Evolutionary conservation across 768 basidiomycete species (phyloP).

Genomic region (Boletellus ananiceps): DNA sequence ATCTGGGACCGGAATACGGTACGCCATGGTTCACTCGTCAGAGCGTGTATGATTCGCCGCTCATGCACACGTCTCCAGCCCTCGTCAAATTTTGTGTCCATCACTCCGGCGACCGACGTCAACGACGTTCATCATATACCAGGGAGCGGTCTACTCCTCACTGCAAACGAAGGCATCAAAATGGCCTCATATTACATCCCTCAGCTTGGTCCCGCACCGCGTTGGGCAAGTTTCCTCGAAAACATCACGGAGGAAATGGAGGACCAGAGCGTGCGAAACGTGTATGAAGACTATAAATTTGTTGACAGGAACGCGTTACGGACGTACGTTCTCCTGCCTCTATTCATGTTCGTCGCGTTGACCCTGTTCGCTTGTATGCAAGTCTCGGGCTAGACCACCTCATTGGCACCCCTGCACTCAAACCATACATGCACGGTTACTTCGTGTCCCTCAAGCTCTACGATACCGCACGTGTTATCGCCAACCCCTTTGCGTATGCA

Average conservation of each 20-base stretch:
- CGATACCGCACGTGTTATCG: constrained; percentile 90
- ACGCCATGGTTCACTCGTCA: constrained; percentile 27
- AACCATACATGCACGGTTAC: constrained; percentile 99
- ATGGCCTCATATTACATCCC: constrained; percentile 95
- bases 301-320: constrained; percentile 82
- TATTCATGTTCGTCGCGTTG: neutral
- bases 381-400: constrained; percentile 92
- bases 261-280: constrained; percentile 68
- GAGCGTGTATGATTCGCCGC: neutral
- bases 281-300: constrained; percentile 98
- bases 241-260: constrained; percentile 99
- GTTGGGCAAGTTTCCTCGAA: constrained; percentile 97
- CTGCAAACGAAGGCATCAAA: constrained; percentile 94
- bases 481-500: constrained; percentile 93
- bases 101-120: constrained; percentile 85
- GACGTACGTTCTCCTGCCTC: constrained; percentile 50
- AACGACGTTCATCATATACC: constrained; percentile 90
- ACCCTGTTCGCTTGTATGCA: constrained; percentile 28
- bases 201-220: constrained; percentile 92
- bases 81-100: constrained; percentile 81
- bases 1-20: constrained; percentile 90
- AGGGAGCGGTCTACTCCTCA: constrained; percentile 82
- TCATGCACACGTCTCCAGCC: constrained; percentile 47
- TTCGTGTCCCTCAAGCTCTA: constrained; percentile 95
- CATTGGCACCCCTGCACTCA: constrained; percentile 89